Base-by-base conservation (phyloP, 257 asterid species). In the Eucommia ulmoides region DNA sequence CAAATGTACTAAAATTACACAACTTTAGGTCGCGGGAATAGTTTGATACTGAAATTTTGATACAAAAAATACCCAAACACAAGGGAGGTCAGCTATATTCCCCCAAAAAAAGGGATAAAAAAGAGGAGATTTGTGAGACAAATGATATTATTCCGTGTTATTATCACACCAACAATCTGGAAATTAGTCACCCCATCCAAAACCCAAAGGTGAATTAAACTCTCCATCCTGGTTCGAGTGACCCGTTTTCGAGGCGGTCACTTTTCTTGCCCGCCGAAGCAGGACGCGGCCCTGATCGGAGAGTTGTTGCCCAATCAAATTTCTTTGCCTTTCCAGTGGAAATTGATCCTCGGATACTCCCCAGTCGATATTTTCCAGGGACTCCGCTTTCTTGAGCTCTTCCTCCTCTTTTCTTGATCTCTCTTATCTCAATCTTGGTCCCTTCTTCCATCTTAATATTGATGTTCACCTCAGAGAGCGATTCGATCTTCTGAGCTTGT, bases 361-460 rank as follows among this genome's bases (percentile, higher is more conserved):
- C 57, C 8, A 9, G 35, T 3, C 29, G 52, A 19, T 51, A 18
- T 26, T 10, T 49, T 3, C 8, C 10, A 24, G 41, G 20, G 3
- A 47, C 49, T 11, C 50, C 18, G 1, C 24, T 58, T 22, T 38
- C 41, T 1, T 24, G 19, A 19, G 22, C 62, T 33, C 66, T 66
- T 1, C 26, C 17, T n/a, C 20, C 62, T 33, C 66, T 66, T 77
- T 77, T 79, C 75, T 71, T 82, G 54, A 60, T 79, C 52, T 85
- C 83, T 19, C 75, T 82, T 1, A 82, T 73, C 42, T 76, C 79
- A 49, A 84, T 67, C 23, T 62, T 66, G 6, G 71, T 70, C 26
- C 70, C 85, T 33, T 81, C 92, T 56, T 73, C 88, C 74, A 79
- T 62, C 66, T 63, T 77, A 45, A 82, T 79, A 64, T 60, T 69